These are phyloP conservation scores for Teratosphaeria zuluensis DNA, from an alignment of 2,329 filamentous ascomycete species.

Conservation along the genomic window DNA sequence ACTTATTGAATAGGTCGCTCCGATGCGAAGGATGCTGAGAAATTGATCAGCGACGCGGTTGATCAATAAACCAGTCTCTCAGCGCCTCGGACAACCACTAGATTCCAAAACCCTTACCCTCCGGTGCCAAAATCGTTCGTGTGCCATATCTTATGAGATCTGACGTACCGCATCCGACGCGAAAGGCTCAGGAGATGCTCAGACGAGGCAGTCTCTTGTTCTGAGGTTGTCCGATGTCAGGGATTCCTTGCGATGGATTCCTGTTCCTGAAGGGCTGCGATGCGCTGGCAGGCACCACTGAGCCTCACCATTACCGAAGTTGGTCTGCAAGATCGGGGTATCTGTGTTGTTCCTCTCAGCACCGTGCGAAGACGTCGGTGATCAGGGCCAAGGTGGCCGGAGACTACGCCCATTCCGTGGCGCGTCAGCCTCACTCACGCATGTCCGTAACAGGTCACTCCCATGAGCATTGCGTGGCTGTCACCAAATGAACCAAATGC, in stretches of 20 bases:
- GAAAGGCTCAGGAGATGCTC: background rate
- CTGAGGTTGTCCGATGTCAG: background rate
- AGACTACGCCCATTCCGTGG: background rate
- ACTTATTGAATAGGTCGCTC: no score
- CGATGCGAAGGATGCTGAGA: no score
- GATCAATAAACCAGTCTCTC: no score
- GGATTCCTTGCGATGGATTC: background rate
- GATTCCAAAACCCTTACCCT: no score
- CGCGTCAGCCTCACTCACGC: background rate
- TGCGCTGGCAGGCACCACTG: background rate
- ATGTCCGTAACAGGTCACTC: background rate
- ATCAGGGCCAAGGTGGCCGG: background rate
- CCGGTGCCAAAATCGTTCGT: no score
- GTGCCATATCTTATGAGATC: no score
- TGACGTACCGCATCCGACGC: no score
- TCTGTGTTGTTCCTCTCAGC: background rate
- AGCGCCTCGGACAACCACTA: no score
- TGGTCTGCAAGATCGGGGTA: background rate
- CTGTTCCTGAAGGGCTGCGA: background rate
- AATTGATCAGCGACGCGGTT: no score
- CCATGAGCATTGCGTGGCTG: background rate
- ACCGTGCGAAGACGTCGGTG: background rate
- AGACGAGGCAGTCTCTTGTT: no score
- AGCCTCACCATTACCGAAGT: background rate
- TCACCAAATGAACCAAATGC: background rate